phyloP scores from a whole-genome alignment of 1,284 basidiomycete species.

The Sporisorium iseilematis-ciliati region DNA sequence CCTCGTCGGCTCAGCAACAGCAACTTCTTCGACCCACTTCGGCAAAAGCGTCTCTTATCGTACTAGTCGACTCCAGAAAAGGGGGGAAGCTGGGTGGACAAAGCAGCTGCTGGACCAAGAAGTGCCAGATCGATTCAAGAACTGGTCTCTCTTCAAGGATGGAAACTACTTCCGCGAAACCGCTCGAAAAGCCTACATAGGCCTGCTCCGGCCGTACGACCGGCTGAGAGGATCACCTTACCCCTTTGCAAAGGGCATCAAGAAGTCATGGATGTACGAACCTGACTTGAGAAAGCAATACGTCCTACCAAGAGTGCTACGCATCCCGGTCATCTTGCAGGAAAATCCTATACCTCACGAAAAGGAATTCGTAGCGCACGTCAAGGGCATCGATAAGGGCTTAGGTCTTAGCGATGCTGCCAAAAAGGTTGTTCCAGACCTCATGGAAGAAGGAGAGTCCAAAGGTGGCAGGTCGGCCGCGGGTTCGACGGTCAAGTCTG shows the following conservation, averaged over 20 bases:
- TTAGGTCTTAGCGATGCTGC: constrained; percentile 9
- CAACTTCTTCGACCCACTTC: background rate
- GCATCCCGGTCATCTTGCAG: constrained; percentile 32
- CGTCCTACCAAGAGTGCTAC: constrained; percentile 31
- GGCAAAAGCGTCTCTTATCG: background rate
- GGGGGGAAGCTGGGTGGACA: background rate
- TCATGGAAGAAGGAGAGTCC: background rate
- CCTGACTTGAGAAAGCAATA: constrained; percentile 44
- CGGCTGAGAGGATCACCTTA: constrained; percentile 24
- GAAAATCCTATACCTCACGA: constrained; percentile 19
- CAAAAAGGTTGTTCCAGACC: constrained; percentile 3
- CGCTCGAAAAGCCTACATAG: constrained; percentile 23
- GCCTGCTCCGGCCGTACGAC: constrained; percentile 12
- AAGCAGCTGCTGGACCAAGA: constrained; percentile 14
- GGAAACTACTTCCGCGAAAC: constrained; percentile 21
- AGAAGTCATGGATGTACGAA: constrained; percentile 34
- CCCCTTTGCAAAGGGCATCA: constrained; percentile 3
- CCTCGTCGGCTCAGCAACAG: background rate
- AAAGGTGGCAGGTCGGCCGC: background rate
- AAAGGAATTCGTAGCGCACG: constrained; percentile 3
- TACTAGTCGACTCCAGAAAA: background rate
- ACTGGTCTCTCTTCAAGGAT: constrained; percentile 32
- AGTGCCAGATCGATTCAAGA: constrained; percentile 21
- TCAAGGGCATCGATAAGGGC: constrained; percentile 16
- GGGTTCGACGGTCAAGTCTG: background rate